Evolutionary conservation across 1,284 basidiomycete genomes (phyloP), one percentile per base, ranked within the genome.

Genomic region (Trichosporon asahii): DNA sequence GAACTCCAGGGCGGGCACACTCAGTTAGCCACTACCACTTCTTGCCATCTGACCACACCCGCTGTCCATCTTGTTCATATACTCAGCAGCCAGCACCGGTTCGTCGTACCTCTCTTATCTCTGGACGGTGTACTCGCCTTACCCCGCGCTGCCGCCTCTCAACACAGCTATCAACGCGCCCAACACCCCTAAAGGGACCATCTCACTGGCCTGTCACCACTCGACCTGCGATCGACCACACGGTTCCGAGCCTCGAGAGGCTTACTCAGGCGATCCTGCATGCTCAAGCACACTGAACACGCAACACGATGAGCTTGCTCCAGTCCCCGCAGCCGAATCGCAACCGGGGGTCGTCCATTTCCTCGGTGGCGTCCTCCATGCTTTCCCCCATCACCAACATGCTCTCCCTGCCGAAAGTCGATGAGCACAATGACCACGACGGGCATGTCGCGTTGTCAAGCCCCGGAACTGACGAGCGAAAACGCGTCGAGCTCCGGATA

Each of bases 401-500:
- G 7, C 61, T 71, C n/a, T 63, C 66, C 15, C 63, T 71, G 0
- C 49, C 66, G 12, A 21, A 65, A 31, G 40, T 64, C 33, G 73
- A 73, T 25, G 73, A 70, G 66, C 60, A 68, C 71, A 44, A n/a
- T 65, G 57, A 69, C 68, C 7, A 65, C 71, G 66, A 73, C 61
- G 23, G 72, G 61, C 68, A 68, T 55, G 57, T 55, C 68, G 65
- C 71, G 66, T 40, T 74, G 66, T 11, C 69, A 66, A 18, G 63
- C 65, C 5, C 67, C 57, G 2, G 37, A 18, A 49, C 44, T 15
- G 66, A 66, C 29, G 68, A 68, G 7, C 57, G 71, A 14, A 77
- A 75, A 68, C 74, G 80, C 23, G 83, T 83, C 55, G 83, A 83
- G 71, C 77, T 84, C 65, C 75, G 78, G 40, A 76, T 84, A n/a